These are phyloP conservation scores for Sclerotiophoma versabilis DNA, from an alignment of 2,329 filamentous ascomycete genomes.

Conservation along the genomic window DNA sequence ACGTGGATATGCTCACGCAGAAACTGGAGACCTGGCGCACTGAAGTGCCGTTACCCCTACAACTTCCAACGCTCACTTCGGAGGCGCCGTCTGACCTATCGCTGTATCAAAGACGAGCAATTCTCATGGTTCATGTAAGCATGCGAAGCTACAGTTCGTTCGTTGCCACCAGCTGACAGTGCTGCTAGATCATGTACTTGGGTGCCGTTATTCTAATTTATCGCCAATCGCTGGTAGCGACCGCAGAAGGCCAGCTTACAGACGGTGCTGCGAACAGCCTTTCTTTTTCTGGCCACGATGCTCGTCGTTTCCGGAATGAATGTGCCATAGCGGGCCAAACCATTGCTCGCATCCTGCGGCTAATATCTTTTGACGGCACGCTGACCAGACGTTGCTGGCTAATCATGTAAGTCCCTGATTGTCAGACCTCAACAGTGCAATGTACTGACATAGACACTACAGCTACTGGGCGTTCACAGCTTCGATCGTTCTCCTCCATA, in stretches of 20 bases:
- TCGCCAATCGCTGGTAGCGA: slow-evolving; percentile 44
- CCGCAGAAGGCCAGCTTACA: slow-evolving; percentile 40
- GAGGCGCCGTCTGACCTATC: slow-evolving; percentile 32
- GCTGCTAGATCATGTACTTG: slow-evolving; percentile 47
- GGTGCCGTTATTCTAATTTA: slow-evolving; percentile 48
- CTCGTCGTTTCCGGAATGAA: slow-evolving; percentile 38
- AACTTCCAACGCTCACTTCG: slow-evolving; percentile 41
- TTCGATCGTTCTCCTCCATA: slow-evolving; percentile 45
- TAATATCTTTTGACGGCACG: slow-evolving; percentile 45
- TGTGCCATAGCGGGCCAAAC: slow-evolving; percentile 47
- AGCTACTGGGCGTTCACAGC: slow-evolving; percentile 50
- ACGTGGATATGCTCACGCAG: slow-evolving; percentile 35
- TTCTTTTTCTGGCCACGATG: slow-evolving; percentile 37
- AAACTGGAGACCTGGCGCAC: slow-evolving; percentile 46
- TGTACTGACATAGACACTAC: neutral
- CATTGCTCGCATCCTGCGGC: slow-evolving; percentile 42
- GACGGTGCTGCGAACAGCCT: slow-evolving; percentile 32
- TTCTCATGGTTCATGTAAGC: slow-evolving; percentile 49
- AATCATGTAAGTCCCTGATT: slow-evolving; percentile 39
- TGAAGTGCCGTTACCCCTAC: slow-evolving; percentile 42
- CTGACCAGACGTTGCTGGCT: slow-evolving; percentile 49
- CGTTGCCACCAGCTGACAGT: neutral
- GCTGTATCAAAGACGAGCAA: slow-evolving; percentile 42
- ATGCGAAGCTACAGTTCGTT: neutral
- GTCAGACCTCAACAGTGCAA: neutral